Evolutionary conservation across 257 asterid species (phyloP).

Genomic region (Cinchona pubescens): DNA sequence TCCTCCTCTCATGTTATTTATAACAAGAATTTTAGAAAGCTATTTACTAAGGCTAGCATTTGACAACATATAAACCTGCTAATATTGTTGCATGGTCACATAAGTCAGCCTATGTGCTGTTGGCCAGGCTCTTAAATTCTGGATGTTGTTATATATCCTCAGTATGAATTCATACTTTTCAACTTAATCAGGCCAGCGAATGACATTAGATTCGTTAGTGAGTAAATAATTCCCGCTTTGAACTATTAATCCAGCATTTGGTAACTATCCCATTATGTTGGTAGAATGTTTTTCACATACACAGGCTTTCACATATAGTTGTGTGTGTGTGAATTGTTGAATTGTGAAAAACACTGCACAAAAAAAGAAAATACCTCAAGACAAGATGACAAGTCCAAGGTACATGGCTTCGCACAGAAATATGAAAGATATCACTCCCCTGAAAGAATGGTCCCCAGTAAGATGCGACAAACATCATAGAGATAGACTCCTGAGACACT

Average conservation of each 20-base stretch:
- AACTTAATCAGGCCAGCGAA: too few relatives aligned
- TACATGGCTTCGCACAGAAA: conserved; percentile 81
- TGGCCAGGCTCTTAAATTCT: not conserved
- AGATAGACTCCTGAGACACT: not conserved
- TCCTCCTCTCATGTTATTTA: too few relatives aligned
- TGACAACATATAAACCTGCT: not conserved
- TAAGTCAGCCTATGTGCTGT: not conserved
- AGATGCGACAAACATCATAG: not conserved
- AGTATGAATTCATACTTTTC: not conserved
- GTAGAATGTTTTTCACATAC: not conserved
- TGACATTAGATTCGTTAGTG: not conserved
- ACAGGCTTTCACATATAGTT: too few relatives aligned
- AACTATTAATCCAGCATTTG: not conserved
- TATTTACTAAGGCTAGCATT: not conserved
- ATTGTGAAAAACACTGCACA: too few relatives aligned
- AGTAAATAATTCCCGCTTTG: not conserved
- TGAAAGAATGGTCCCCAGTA: conserved; percentile 30
- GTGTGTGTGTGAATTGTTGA: too few relatives aligned
- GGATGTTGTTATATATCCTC: not conserved
- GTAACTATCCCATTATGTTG: not conserved
- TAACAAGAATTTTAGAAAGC: too few relatives aligned
- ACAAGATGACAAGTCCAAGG: conserved; percentile 85
- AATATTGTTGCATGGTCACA: not conserved
- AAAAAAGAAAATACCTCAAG: conserved; percentile 78
- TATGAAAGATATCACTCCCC: conserved; percentile 84